These are phyloP conservation scores for Ceratocystis albifundus DNA, from an alignment of 2,329 filamentous ascomycete species.

Conservation along the genomic window DNA sequence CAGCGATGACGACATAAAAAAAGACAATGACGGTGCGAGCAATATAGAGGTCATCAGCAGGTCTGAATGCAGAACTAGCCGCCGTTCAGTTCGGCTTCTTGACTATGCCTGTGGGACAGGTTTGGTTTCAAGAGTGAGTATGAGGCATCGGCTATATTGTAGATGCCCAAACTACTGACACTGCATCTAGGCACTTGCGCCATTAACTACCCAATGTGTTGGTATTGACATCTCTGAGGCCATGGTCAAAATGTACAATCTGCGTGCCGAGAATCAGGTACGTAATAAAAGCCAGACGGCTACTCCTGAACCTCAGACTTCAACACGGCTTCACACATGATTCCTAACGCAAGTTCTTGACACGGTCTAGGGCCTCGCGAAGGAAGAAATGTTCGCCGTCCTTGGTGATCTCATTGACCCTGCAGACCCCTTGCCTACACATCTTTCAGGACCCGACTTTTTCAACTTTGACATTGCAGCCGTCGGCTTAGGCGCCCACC, in stretches of 20 bases:
- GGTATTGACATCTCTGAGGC: constrained; percentile 60
- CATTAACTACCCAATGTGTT: constrained; percentile 50
- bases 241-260: constrained; percentile 60
- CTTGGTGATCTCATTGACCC: constrained; percentile 46
- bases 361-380: constrained; percentile 35
- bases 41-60: background rate
- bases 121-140: constrained; percentile 48
- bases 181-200: constrained; percentile 44
- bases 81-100: constrained; percentile 42
- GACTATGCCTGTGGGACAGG: constrained; percentile 71
- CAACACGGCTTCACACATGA: background rate
- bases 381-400: constrained; percentile 44
- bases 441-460: constrained; percentile 50
- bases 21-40: background rate
- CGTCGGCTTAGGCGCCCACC: constrained; percentile 53
- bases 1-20: constrained; percentile 25
- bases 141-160: background rate
- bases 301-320: background rate
- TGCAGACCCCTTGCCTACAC: constrained; percentile 38
- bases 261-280: constrained; percentile 44
- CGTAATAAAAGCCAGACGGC: constrained; percentile 20
- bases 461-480: constrained; percentile 57
- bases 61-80: background rate
- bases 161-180: background rate
- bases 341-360: background rate